Percentiles rank a stretch among this genome's conserved stretches.
Evolutionary conservation across 306 rosid genomes (phyloP).

Genomic region (Cyclanthera cordifolia): DNA sequence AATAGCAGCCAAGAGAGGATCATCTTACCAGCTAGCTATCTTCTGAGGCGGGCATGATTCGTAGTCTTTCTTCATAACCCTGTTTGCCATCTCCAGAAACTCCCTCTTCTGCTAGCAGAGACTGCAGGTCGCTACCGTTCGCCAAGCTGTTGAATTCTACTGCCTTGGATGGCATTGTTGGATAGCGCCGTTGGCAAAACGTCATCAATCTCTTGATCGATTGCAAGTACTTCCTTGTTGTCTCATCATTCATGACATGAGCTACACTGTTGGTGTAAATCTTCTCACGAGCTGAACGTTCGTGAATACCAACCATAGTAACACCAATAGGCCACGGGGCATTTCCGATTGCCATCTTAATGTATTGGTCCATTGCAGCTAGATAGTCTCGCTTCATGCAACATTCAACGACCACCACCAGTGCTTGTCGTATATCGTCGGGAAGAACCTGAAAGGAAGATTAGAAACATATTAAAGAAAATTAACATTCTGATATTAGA

Average conservation of each 20-base stretch:
- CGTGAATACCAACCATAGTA: slow-evolving; percentile 99
- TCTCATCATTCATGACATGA: slow-evolving; percentile 94
- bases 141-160: slow-evolving; percentile 98
- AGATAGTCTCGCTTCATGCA: slow-evolving; percentile 91
- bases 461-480: not conserved
- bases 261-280: slow-evolving; percentile 98
- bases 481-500: not conserved
- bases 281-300: slow-evolving; percentile 97
- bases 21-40: slow-evolving; percentile 24
- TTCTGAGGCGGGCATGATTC: slow-evolving; percentile 65
- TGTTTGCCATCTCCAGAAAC: slow-evolving; percentile 35
- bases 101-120: slow-evolving; percentile 77
- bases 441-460: slow-evolving; percentile 57
- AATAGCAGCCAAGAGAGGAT: not conserved
- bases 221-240: slow-evolving; percentile 88
- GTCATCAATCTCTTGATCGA: slow-evolving; percentile 91
- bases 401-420: slow-evolving; percentile 70
- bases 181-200: slow-evolving; percentile 91
- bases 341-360: slow-evolving; percentile 88
- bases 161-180: slow-evolving; percentile 94
- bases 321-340: slow-evolving; percentile 99
- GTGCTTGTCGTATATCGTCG: slow-evolving; percentile 76
- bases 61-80: slow-evolving; percentile 54
- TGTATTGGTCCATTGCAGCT: slow-evolving; percentile 98
- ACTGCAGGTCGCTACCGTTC: slow-evolving; percentile 94